Percentiles rank a stretch among this genome's conserved stretches.
Conservation (phyloP, 1,284 basidiomycete genomes). For the Rhodotorula mucilaginosa region DNA sequence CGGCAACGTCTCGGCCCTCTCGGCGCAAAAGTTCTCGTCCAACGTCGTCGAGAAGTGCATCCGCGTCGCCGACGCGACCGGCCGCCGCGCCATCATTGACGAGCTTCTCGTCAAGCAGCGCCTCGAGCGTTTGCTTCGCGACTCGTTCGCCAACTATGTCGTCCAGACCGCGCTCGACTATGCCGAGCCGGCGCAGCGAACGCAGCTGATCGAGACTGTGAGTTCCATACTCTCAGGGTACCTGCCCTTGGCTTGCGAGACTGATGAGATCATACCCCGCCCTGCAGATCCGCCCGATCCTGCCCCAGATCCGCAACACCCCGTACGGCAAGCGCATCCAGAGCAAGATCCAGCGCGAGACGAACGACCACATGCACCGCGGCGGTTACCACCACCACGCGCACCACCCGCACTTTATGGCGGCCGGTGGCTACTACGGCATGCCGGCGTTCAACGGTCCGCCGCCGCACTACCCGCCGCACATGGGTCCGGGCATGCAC, state of each 20-base stretch:
- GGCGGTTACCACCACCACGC: constrained; percentile 18
- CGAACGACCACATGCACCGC: constrained; percentile 36
- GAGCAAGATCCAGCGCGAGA: constrained; percentile 73
- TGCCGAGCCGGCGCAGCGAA: constrained; percentile 80
- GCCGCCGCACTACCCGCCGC: constrained; percentile 21
- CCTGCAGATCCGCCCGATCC: constrained; percentile 75
- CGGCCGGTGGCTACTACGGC: constrained; percentile 33
- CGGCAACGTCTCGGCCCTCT: constrained; percentile 95
- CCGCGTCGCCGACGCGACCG: constrained; percentile 91
- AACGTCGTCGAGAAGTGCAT: constrained; percentile 89
- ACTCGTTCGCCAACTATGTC: constrained; percentile 58
- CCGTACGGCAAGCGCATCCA: constrained; percentile 97
- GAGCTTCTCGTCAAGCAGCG: constrained; percentile 92
- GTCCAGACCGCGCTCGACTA: constrained; percentile 88
- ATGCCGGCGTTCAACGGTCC: constrained; percentile 8
- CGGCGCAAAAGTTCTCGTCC: constrained; percentile 97
- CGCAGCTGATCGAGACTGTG: constrained; percentile 71
- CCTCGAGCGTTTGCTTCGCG: constrained; percentile 88
- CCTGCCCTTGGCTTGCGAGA: background rate
- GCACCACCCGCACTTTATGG: constrained; percentile 20
- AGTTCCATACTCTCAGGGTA: background rate
- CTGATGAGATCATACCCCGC: background rate
- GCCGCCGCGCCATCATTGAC: constrained; percentile 91
- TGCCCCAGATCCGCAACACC: constrained; percentile 89
- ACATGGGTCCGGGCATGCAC: constrained; percentile 20